Evolutionary conservation across 2,329 filamentous ascomycete species (phyloP).

Genomic region (Curvularia hawaiiensis): DNA sequence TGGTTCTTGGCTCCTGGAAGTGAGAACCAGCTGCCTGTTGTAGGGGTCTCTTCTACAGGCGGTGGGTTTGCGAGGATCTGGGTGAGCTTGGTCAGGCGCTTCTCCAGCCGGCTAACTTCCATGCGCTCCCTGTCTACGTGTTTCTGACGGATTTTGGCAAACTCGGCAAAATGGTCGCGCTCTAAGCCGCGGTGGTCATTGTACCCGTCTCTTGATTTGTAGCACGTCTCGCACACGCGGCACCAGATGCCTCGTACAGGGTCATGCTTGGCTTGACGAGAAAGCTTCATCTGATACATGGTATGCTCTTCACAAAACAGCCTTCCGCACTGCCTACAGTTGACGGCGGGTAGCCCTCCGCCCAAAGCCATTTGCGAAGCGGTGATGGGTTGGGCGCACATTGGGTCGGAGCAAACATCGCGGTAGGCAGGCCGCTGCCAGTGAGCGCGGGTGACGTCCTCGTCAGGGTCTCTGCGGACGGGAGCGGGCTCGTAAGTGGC

Average conservation of each 20-base stretch:
- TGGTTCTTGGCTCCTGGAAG: slow-evolving; percentile 68
- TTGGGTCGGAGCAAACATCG: slow-evolving; percentile 85
- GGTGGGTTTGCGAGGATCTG: slow-evolving; percentile 78
- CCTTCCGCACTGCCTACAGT: slow-evolving; percentile 90
- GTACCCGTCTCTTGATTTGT: slow-evolving; percentile 94
- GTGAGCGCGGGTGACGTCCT: slow-evolving; percentile 83
- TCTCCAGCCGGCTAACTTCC: slow-evolving; percentile 88
- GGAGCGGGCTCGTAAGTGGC: slow-evolving; percentile 39
- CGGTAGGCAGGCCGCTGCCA: slow-evolving; percentile 81
- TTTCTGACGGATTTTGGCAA: slow-evolving; percentile 72
- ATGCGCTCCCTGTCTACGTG: slow-evolving; percentile 84
- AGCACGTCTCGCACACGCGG: slow-evolving; percentile 97
- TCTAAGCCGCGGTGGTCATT: slow-evolving; percentile 80
- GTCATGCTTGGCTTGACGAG: slow-evolving; percentile 85
- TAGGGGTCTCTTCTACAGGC: slow-evolving; percentile 61
- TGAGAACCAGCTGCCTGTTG: slow-evolving; percentile 59
- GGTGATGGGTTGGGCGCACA: slow-evolving; percentile 63
- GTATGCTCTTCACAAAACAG: slow-evolving; percentile 97
- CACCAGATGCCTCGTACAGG: slow-evolving; percentile 92
- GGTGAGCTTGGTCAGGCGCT: slow-evolving; percentile 87
- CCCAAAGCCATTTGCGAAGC: slow-evolving; percentile 68
- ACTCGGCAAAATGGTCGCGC: slow-evolving; percentile 73
- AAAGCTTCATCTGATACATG: slow-evolving; percentile 99
- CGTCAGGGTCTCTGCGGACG: slow-evolving; percentile 73
- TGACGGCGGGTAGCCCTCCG: slow-evolving; percentile 80